Percentiles rank a stretch among this genome's conserved stretches.
Evolutionary conservation across 73 alveolate genomes (phyloP).

Genomic region (Tetrahymena borealis): DNA sequence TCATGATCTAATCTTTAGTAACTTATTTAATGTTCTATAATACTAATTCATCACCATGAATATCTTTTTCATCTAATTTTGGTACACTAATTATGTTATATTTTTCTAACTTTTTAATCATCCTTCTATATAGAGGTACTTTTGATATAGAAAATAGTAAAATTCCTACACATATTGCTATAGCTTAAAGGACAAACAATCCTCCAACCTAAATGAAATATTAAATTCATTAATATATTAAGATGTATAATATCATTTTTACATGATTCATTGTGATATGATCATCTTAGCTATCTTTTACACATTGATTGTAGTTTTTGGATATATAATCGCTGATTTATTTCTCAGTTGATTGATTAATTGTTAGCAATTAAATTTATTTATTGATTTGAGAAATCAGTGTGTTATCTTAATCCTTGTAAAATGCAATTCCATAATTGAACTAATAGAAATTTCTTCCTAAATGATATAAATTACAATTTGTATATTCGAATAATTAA

Average conservation of each 20-base stretch:
- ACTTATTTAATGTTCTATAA: background rate
- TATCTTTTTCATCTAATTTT: background rate
- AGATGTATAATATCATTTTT: background rate
- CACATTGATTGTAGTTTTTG: background rate
- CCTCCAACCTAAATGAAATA: slow-evolving; percentile 4
- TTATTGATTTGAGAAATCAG: background rate
- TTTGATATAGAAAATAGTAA: background rate
- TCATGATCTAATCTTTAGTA: background rate
- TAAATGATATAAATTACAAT: background rate
- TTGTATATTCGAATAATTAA: background rate
- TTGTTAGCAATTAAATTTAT: background rate
- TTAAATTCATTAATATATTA: background rate
- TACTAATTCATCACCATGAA: background rate
- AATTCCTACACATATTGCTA: background rate
- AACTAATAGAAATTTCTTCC: background rate
- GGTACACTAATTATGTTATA: background rate
- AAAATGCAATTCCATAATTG: background rate
- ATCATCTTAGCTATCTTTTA: background rate
- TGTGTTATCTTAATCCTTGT: background rate
- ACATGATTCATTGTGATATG: background rate
- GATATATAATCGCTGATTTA: background rate
- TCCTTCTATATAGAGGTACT: background rate
- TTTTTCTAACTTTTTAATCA: background rate
- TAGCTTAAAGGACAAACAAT: background rate
- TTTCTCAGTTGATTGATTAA: background rate